phyloP scores from a whole-genome alignment of 768 basidiomycete species.

The Punctularia strigosozonata region DNA sequence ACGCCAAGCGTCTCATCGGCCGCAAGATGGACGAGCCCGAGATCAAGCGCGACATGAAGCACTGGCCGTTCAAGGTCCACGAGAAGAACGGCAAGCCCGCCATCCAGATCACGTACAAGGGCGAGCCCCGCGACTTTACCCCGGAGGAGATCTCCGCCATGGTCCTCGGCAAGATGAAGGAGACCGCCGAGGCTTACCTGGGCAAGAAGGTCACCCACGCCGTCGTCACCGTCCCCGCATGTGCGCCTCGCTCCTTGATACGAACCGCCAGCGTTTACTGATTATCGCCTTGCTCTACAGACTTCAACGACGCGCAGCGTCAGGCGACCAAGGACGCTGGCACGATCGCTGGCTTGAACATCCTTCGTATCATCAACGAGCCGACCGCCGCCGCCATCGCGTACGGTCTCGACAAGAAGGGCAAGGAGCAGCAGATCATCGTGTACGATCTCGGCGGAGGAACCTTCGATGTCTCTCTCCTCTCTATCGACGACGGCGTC shows the following conservation, averaged over 20 bases:
- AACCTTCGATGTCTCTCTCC: conserved; percentile 49
- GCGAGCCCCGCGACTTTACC: conserved; percentile 33
- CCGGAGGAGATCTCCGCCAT: conserved; percentile 33
- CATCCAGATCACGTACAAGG: conserved; percentile 34
- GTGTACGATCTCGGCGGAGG: conserved; percentile 51
- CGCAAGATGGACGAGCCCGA: conserved; percentile 30
- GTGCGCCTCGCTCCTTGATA: conserved; percentile 5
- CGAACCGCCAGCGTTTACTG: neutral
- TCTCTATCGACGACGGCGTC: conserved; percentile 48
- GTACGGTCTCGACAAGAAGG: conserved; percentile 35
- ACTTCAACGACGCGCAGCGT: conserved; percentile 37
- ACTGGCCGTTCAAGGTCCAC: conserved; percentile 22
- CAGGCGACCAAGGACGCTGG: conserved; percentile 36
- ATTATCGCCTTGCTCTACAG: conserved; percentile 21
- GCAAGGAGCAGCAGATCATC: conserved; percentile 37
- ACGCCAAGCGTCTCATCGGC: conserved; percentile 42
- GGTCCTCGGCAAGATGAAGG: conserved; percentile 35
- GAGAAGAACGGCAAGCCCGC: conserved; percentile 32
- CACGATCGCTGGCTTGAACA: conserved; percentile 32
- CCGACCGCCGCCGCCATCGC: conserved; percentile 38
- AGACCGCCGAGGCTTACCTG: conserved; percentile 34
- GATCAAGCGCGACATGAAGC: conserved; percentile 34
- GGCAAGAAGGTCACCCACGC: conserved; percentile 32
- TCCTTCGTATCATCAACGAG: conserved; percentile 37
- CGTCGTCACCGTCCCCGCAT: conserved; percentile 34